Evolutionary conservation across 495 filamentous ascomycete species (phyloP).

Genomic region (Aspergillus mulundensis): DNA sequence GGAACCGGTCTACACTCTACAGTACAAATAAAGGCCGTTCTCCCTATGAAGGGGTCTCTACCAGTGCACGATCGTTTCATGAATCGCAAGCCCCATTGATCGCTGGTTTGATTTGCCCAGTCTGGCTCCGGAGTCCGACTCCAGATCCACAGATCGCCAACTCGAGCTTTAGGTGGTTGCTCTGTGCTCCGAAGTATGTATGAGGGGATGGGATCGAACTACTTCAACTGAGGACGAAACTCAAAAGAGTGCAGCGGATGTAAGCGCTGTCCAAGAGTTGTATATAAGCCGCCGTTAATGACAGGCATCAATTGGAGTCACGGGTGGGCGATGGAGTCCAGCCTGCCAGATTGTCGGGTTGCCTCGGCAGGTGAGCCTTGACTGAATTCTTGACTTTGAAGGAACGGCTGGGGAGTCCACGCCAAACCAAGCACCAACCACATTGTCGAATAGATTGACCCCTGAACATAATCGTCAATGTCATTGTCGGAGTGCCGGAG

Average conservation of each 20-base stretch:
- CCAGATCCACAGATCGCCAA: neutral
- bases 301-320: neutral
- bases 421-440: neutral
- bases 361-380: neutral
- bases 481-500: too few relatives aligned
- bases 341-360: neutral
- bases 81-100: neutral
- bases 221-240: too few relatives aligned
- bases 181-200: neutral
- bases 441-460: too few relatives aligned
- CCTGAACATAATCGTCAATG: too few relatives aligned
- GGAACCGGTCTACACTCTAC: too few relatives aligned
- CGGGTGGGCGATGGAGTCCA: neutral
- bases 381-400: neutral
- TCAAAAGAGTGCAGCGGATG: neutral
- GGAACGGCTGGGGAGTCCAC: too few relatives aligned
- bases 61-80: neutral
- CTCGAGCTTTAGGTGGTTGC: neutral
- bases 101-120: neutral
- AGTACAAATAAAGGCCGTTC: neutral
- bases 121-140: neutral
- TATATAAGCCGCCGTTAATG: neutral
- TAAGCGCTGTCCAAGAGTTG: neutral
- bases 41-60: neutral
- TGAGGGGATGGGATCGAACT: too few relatives aligned